Evolutionary conservation across 441 rosid genomes (phyloP).

Genomic region (Arabidopsis lyrata): DNA sequence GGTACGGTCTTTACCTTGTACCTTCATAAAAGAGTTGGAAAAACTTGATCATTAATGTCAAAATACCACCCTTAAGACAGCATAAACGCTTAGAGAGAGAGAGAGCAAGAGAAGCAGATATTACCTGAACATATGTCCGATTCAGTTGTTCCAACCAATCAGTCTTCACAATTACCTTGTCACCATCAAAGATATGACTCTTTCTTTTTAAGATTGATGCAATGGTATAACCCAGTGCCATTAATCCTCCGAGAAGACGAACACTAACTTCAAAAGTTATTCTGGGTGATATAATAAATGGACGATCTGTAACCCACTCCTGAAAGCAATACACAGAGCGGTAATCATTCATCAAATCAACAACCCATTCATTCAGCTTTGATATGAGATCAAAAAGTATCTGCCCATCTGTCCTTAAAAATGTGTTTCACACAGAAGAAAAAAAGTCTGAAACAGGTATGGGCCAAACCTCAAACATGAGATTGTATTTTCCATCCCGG

Average conservation of each 20-base stretch:
- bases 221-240: conserved; percentile 97
- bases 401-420: conserved; percentile 12
- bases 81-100: neutral
- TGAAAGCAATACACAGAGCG: conserved; percentile 47
- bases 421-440: conserved; percentile 16
- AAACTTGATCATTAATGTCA: conserved; percentile 3
- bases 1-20: conserved; percentile 92
- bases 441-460: conserved; percentile 22
- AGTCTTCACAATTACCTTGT: conserved; percentile 84
- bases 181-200: conserved; percentile 83
- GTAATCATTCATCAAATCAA: conserved; percentile 22
- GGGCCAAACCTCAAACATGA: conserved; percentile 88
- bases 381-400: conserved; percentile 12
- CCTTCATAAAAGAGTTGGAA: conserved; percentile 54
- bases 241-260: conserved; percentile 95
- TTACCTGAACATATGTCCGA: conserved; percentile 93
- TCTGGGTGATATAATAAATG: conserved; percentile 98
- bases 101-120: conserved; percentile 31
- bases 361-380: conserved; percentile 7
- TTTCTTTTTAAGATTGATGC: conserved; percentile 93
- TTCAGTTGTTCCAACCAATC: conserved; percentile 98
- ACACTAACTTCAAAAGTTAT: conserved; percentile 97
- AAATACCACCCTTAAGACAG: conserved; percentile 4
- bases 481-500: conserved; percentile 97
- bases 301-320: conserved; percentile 99